These are phyloP conservation scores for Suillus subalutaceus DNA, from an alignment of 768 basidiomycete genomes.

Conservation along the genomic window DNA sequence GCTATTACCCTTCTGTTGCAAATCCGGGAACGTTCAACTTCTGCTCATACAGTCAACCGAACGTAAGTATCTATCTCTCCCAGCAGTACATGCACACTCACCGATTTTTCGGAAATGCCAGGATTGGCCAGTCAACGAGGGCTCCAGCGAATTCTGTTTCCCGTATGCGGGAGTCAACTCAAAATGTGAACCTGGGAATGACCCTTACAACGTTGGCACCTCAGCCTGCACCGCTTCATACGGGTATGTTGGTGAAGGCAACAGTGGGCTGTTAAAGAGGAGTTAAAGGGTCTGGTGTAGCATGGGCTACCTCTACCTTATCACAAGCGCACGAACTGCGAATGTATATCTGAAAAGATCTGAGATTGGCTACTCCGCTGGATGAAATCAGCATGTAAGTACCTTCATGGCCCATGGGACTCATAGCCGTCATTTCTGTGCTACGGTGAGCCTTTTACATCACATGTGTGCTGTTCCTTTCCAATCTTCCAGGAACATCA, in stretches of 20 bases:
- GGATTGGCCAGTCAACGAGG: not conserved
- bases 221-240: slow-evolving; percentile 6
- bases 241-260: not conserved
- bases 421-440: not conserved
- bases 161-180: not conserved
- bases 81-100: not conserved
- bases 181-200: not conserved
- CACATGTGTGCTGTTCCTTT: not conserved
- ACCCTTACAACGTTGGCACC: slow-evolving; percentile 7
- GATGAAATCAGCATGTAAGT: not conserved
- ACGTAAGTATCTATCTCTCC: not conserved
- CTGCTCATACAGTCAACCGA: not conserved
- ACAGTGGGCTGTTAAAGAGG: not conserved
- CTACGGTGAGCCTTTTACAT: not conserved
- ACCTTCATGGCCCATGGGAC: not conserved
- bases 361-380: not conserved
- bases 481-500: not conserved
- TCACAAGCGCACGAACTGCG: not conserved
- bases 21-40: not conserved
- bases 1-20: slow-evolving; percentile 4
- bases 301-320: not conserved
- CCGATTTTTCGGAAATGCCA: not conserved
- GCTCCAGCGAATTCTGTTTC: not conserved
- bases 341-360: not conserved
- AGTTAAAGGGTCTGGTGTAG: not conserved